Conservation (phyloP, 208 protist genomes). For the Tritrichomonas musculus region DNA sequence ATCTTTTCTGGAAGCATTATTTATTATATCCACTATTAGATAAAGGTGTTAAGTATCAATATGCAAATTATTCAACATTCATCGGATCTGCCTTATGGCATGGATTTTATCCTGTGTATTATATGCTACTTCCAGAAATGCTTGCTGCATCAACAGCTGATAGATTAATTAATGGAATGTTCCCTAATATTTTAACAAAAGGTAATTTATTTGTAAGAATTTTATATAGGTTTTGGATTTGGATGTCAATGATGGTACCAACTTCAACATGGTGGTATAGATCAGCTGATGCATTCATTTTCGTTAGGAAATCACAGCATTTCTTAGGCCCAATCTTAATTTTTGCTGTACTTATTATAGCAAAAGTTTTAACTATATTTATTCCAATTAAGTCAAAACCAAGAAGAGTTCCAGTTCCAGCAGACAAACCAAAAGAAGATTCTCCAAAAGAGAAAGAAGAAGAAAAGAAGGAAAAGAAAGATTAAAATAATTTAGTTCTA, state of each 20-base stretch:
- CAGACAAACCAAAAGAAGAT: background rate
- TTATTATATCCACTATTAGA: conserved; percentile 9
- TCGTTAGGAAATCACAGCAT: background rate
- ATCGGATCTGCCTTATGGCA: background rate
- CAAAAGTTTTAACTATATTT: background rate
- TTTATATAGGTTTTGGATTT: background rate
- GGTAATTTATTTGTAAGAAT: background rate
- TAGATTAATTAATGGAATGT: background rate
- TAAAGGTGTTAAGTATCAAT: background rate
- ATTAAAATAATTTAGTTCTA: background rate
- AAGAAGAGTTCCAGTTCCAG: background rate
- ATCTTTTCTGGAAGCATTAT: background rate
- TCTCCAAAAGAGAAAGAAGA: background rate
- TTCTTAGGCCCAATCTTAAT: background rate
- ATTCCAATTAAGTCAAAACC: no score
- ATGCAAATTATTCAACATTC: background rate
- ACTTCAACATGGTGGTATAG: conserved; percentile 23
- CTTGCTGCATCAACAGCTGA: background rate
- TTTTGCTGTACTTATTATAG: background rate
- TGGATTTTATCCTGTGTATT: background rate
- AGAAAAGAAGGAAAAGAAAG: background rate
- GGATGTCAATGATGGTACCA: background rate
- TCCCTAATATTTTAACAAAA: background rate
- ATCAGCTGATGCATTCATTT: background rate
- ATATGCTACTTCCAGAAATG: conserved; percentile 7